phyloP scores from a whole-genome alignment of 257 asterid species.

The Salvia splendens region DNA sequence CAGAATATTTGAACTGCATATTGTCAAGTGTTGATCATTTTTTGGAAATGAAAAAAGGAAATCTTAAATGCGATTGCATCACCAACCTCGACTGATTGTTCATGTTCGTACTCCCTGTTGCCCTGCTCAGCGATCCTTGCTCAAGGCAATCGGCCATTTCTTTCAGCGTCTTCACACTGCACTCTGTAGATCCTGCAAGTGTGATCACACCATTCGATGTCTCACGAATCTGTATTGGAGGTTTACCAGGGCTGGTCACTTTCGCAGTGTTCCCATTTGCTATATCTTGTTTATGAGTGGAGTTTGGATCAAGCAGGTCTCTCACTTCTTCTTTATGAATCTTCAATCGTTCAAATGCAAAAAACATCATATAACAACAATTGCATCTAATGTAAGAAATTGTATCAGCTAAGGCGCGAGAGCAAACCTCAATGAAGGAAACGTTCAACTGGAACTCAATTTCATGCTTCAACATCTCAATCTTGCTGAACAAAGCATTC shows the following conservation, averaged over 20 bases:
- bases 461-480: conserved; percentile 77
- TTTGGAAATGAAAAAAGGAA: not conserved
- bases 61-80: conserved; percentile 1
- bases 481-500: conserved; percentile 82
- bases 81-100: conserved; percentile 90
- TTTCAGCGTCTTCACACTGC: conserved; percentile 75
- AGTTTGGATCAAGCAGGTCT: conserved; percentile 74
- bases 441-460: conserved; percentile 90
- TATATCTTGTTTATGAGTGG: conserved; percentile 58
- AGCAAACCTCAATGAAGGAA: conserved; percentile 88
- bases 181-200: conserved; percentile 95
- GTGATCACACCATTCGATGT: conserved; percentile 97
- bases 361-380: not conserved
- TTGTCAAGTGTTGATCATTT: conserved; percentile 4
- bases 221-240: conserved; percentile 96
- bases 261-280: conserved; percentile 75
- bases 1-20: conserved; percentile 13
- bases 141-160: conserved; percentile 97
- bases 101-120: conserved; percentile 99
- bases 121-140: conserved; percentile 90
- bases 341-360: conserved; percentile 44
- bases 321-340: conserved; percentile 98
- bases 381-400: too few relatives aligned
- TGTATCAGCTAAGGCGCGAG: not conserved
- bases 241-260: conserved; percentile 68